A percentile compares a stretch with the other conserved stretches of the same genome.
Evolutionary conservation across 768 basidiomycete genomes (phyloP).

Genomic region (Piloderma croceum): DNA sequence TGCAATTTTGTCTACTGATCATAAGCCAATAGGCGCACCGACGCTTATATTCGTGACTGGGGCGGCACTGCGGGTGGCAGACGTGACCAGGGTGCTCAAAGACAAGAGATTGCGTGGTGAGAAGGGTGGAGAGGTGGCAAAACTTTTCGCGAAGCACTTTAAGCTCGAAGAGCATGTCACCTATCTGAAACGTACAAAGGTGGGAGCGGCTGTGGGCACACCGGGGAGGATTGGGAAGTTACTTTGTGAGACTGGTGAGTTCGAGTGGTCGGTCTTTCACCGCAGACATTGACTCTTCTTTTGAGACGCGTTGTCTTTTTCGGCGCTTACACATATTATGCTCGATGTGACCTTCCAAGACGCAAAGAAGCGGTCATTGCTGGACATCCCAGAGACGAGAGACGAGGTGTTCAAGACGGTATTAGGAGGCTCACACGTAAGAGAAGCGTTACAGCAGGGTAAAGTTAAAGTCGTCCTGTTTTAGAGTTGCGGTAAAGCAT

Average conservation of each 20-base stretch:
- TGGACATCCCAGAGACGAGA: slow-evolving; percentile 82
- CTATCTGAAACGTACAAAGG: slow-evolving; percentile 79
- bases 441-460: slow-evolving; percentile 61
- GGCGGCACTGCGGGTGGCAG: slow-evolving; percentile 89
- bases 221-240: slow-evolving; percentile 89
- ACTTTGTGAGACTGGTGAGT: slow-evolving; percentile 62
- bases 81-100: slow-evolving; percentile 72
- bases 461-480: slow-evolving; percentile 80
- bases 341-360: slow-evolving; percentile 73
- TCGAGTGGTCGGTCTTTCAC: slow-evolving; percentile 13
- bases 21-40: no score
- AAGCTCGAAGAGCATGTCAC: slow-evolving; percentile 83
- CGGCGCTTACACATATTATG: slow-evolving; percentile 79
- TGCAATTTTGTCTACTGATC: no score
- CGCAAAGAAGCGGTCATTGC: slow-evolving; percentile 64
- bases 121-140: slow-evolving; percentile 88
- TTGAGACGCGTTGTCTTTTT: slow-evolving; percentile 64
- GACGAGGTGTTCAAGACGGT: slow-evolving; percentile 76
- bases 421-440: slow-evolving; percentile 54
- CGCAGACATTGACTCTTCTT: slow-evolving; percentile 9
- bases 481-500: slow-evolving; percentile 24
- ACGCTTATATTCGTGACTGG: slow-evolving; percentile 79
- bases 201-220: slow-evolving; percentile 87
- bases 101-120: slow-evolving; percentile 66
- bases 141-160: slow-evolving; percentile 93